Evolutionary conservation across 2,329 filamentous ascomycete species (phyloP).

Genomic region (Penicillium aurantiogriseum): DNA sequence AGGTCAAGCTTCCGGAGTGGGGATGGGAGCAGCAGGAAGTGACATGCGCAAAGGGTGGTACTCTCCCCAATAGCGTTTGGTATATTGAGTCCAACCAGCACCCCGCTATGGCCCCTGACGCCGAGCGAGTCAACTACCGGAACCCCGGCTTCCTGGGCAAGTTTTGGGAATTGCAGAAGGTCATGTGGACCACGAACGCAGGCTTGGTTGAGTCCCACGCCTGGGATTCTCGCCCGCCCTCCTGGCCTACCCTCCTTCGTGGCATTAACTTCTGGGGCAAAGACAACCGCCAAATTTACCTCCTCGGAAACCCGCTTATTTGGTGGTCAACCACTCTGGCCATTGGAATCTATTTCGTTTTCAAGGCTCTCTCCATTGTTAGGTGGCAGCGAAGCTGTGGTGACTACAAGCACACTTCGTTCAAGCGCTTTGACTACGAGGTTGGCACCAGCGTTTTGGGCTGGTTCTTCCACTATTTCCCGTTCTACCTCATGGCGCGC

Average conservation of each 20-base stretch:
- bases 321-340: slow-evolving; percentile 88
- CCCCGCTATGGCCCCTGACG: slow-evolving; percentile 67
- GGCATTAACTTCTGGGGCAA: slow-evolving; percentile 99
- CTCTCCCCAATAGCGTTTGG: slow-evolving; percentile 94
- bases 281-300: slow-evolving; percentile 90
- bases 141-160: slow-evolving; percentile 95
- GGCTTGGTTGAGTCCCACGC: slow-evolving; percentile 94
- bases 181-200: slow-evolving; percentile 99
- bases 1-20: slow-evolving; percentile 98
- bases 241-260: slow-evolving; percentile 87
- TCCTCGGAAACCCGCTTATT: slow-evolving; percentile 89
- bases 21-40: slow-evolving; percentile 98
- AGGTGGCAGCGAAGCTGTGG: slow-evolving; percentile 91
- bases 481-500: slow-evolving; percentile 96
- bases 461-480: slow-evolving; percentile 98
- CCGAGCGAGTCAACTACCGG: slow-evolving; percentile 94
- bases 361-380: slow-evolving; percentile 84
- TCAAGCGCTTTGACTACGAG: slow-evolving; percentile 98
- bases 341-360: slow-evolving; percentile 71
- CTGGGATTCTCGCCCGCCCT: slow-evolving; percentile 92
- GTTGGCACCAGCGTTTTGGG: slow-evolving; percentile 85
- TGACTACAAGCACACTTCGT: slow-evolving; percentile 77
- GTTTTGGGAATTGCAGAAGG: slow-evolving; percentile 94
- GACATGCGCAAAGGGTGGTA: slow-evolving; percentile 90
- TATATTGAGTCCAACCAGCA: slow-evolving; percentile 92